phyloP scores from a whole-genome alignment of 2,329 filamentous ascomycete genomes.

The Pestalotiopsis sp. region DNA sequence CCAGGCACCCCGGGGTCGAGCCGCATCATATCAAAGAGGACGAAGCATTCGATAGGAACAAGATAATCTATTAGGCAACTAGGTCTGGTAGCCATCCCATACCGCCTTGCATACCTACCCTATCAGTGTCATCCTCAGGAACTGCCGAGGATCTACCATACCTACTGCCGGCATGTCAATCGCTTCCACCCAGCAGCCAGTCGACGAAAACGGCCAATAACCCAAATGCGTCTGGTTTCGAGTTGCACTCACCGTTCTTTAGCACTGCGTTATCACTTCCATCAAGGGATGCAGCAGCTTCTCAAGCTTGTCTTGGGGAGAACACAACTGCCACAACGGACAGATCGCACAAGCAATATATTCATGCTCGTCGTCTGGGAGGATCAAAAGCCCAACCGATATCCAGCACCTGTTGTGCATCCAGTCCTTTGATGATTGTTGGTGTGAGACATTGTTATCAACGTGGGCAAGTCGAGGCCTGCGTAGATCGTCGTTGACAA shows the following conservation, averaged over 20 bases:
- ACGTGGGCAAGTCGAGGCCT: not conserved
- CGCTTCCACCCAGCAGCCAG: not conserved
- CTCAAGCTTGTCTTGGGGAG: not conserved
- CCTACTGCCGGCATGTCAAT: not conserved
- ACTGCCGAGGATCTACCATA: not conserved
- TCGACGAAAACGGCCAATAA: not conserved
- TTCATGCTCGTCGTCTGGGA: not conserved
- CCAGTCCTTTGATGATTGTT: not conserved
- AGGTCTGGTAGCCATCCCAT: not conserved
- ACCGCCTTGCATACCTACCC: not conserved
- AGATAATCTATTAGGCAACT: conserved; percentile 25
- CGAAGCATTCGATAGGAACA: conserved; percentile 32
- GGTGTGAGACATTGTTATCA: not conserved
- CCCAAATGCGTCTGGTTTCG: not conserved
- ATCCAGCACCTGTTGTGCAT: not conserved
- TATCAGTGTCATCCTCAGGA: not conserved
- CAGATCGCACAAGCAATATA: not conserved
- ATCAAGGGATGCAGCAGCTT: not conserved
- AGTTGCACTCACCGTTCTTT: not conserved
- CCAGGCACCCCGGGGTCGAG: conserved; percentile 31
- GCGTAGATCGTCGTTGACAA: not conserved
- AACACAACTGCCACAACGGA: not conserved
- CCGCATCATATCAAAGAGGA: conserved; percentile 30
- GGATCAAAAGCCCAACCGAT: not conserved
- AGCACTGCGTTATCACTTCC: not conserved